Base-by-base conservation (phyloP, 768 basidiomycete genomes). In the Calocybe indica region DNA sequence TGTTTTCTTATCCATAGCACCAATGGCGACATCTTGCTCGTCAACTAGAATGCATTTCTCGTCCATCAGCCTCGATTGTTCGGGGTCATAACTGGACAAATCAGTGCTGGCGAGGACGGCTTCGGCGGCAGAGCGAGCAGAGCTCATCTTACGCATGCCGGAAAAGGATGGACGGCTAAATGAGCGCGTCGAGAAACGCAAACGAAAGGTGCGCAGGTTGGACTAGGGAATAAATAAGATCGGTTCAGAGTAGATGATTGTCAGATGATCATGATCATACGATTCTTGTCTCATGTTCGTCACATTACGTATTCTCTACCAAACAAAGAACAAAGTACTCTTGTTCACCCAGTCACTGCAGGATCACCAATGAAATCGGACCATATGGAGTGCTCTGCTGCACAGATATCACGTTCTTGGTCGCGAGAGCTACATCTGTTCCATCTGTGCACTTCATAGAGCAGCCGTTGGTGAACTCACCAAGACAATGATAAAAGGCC, bases 1-100 rank as follows among this genome's bases (percentile, higher is more conserved):
- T 14, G 90, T 93, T 72, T 98, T 99, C 75, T 99, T 99, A 67
- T 92, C 90, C 52, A 84, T 75, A 22, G 91, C 87, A 22, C 92
- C 92, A 42, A 92, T 83, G 12, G 84, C 80, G 32, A 76, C 78
- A 63, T 95, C 92, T 47, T 94, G 64, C 61, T 92, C 88, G 60
- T 93, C 89, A 31, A 94, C 90, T 37, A 95, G 76, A 61, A 95
- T 94, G 58, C 94, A 94, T 47, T 83, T 73, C 67, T 99, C 96
- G 57, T 93, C 90, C 96, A 99, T 99, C 49, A 99, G 75, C 51
- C 85, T 78, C 33, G 92, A 90, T 63, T 97, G 95, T 58, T 92
- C 91, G 8, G 86, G 78, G 62, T 97, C 94, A 76, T 97, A 97
- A 52, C 62, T 75, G 12, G 82, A 80, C 38, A 95, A 73, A 62